phyloP scores from a whole-genome alignment of 305 asterid genomes.

The Ilex paraguariensis region DNA sequence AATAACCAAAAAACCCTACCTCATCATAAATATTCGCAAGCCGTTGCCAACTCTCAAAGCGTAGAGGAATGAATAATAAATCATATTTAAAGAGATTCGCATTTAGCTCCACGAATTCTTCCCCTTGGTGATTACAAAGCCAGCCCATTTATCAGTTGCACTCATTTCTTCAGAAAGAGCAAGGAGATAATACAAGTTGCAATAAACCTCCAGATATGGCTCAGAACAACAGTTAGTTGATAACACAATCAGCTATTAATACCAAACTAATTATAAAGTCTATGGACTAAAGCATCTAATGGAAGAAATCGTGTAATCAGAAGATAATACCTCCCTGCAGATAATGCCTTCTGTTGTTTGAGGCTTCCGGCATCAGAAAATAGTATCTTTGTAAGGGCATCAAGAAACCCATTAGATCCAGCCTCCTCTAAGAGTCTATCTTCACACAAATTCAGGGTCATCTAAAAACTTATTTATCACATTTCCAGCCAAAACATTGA shows the following conservation, averaged over 20 bases:
- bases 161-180: slow-evolving; percentile 91
- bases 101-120: slow-evolving; percentile 80
- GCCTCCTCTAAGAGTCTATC: slow-evolving; percentile 85
- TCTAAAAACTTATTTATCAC: slow-evolving; percentile 91
- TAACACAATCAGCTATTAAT: slow-evolving; percentile 12
- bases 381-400: slow-evolving; percentile 53
- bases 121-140: slow-evolving; percentile 98
- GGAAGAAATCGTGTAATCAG: slow-evolving; percentile 4
- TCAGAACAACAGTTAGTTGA: slow-evolving; percentile 67
- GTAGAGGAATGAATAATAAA: slow-evolving; percentile 80
- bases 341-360: slow-evolving; percentile 45
- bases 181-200: slow-evolving; percentile 85
- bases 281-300: slow-evolving; percentile 14
- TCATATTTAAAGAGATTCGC: slow-evolving; percentile 95
- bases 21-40: slow-evolving; percentile 95
- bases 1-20: slow-evolving; percentile 42
- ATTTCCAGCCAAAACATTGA: slow-evolving; percentile 68
- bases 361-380: slow-evolving; percentile 51
- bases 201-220: slow-evolving; percentile 76
- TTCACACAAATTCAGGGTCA: slow-evolving; percentile 81
- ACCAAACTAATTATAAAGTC: slow-evolving; percentile 16
- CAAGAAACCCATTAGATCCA: slow-evolving; percentile 74
- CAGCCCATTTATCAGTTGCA: slow-evolving; percentile 99
- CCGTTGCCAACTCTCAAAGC: slow-evolving; percentile 97
- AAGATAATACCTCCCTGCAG: slow-evolving; percentile 50